Evolutionary conservation across 345 rosid species (phyloP), one percentile per base, ranked within the genome.

Genomic region (Melaleuca alternifolia): DNA sequence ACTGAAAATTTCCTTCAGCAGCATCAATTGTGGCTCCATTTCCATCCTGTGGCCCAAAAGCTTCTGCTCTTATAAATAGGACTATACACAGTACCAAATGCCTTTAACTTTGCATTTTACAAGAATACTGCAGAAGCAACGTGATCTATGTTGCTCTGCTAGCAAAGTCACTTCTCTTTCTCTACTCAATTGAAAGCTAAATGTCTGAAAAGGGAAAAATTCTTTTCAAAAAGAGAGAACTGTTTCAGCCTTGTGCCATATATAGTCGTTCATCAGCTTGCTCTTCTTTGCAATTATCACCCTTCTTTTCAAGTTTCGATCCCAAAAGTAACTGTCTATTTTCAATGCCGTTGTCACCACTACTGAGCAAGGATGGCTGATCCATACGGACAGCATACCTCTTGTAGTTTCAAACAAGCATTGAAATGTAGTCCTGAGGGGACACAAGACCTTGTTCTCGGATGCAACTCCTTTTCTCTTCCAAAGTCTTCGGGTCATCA

Each of bases 401-500:
- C 87, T 96, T 97, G 89, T 96, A 97, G 93, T 95, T 96, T 99
- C 99, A 97, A 71, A 97, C 98, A 85, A 96, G 94, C 99, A 97
- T 96, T 11, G 98, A 94, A 52, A 93, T 87, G 87, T 94, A 96
- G 87, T 97, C 98, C 88, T 96, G 99, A 62, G 99, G 94, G 10
- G 99, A 97, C 87, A 97, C 92, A 50, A 97, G 96, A 28, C 99
- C 99, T 46, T 92, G 95, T 86, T 93, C 98, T 84, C 89, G 89
- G 33, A 97, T 94, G 89, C 91, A 90, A 50, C 85, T 85, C 88
- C 90, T 91, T 88, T 94, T 98, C 92, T 94, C 97, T 90, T 94
- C 98, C 84, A 97, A 61, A 10, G 95, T 95, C 88, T 91, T 94
- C 24, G 96, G 94, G 81, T 95, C 96, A 53, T 93, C 96, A 30